Evolutionary conservation across 352 stramenopile genomes (phyloP), one percentile per base, ranked within the genome.

Genomic region (Phytopythium montanum): DNA sequence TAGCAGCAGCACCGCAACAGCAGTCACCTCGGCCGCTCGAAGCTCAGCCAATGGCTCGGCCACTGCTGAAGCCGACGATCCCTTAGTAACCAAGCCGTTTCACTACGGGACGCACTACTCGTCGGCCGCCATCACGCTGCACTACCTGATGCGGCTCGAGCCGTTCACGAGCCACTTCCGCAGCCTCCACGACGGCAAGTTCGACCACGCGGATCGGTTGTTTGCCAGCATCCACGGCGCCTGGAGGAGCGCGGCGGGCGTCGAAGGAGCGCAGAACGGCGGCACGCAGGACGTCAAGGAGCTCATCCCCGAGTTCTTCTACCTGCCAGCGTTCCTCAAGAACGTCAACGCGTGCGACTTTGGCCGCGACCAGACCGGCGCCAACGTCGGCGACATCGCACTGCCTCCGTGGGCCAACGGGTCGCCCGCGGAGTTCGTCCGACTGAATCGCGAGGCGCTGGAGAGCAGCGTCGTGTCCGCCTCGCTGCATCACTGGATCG

Each of bases 291-390:
- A 99, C 70, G 96, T 99, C 16, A 99, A 99, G 75, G 98, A 99
- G 68, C 73, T 99, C 13, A 99, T 93, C 18, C 97, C 98, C 13
- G 98, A 99, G 76, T 99, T 97, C 69, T 99, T 98, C 68, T 97
- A 95, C 42, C 85, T 98, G 29, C 87, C 95, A 26, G 79, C 91
- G 16, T 99, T 99, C 68, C 75, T 99, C 28, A 81, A 90, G 59
- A 99, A 99, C 71, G 60, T 83, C 13, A 99, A 99, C 66, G 66
- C 92, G 23, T 89, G 98, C 36, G 92, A 97, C 28, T 97, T 99
- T 50, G 98, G 98, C 9, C 94, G 70, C 13, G 69, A 94, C 73
- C 70, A 91, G 65, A 68, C 92, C 41, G 93, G 94, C 5, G 70
- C 93, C 23, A 56, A 79, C 4, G 80, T 99, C 6, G 80, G 85